Evolutionary conservation across 306 rosid species (phyloP).

Genomic region (Acacia crassicarpa): DNA sequence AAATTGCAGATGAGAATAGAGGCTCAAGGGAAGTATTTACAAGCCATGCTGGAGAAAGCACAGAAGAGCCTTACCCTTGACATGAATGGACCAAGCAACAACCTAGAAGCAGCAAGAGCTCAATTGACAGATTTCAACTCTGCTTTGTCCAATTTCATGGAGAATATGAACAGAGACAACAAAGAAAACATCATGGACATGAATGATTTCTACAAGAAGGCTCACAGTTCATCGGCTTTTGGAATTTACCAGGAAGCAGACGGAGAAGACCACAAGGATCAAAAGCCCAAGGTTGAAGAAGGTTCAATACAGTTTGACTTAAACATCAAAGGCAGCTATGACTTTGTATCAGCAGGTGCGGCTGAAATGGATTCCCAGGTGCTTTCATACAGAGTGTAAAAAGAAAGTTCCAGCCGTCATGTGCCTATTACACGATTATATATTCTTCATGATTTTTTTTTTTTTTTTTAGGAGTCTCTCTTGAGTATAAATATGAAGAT

Average conservation of each 20-base stretch:
- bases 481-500: not conserved
- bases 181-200: conserved; percentile 42
- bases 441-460: conserved; percentile 9
- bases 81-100: conserved; percentile 41
- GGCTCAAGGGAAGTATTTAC: conserved; percentile 89
- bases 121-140: conserved; percentile 65
- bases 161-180: conserved; percentile 60
- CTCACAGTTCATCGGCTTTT: not conserved
- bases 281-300: conserved; percentile 43
- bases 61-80: conserved; percentile 64
- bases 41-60: conserved; percentile 79
- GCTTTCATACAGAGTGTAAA: conserved; percentile 52
- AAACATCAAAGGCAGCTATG: conserved; percentile 67
- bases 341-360: conserved; percentile 51
- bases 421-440: not conserved
- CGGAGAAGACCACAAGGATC: conserved; percentile 42
- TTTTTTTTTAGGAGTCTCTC: not conserved
- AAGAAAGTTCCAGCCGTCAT: conserved; percentile 3
- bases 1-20: conserved; percentile 82
- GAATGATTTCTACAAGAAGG: conserved; percentile 33
- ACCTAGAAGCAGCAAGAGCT: conserved; percentile 57
- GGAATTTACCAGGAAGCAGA: conserved; percentile 37
- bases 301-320: conserved; percentile 66
- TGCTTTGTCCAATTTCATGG: conserved; percentile 71
- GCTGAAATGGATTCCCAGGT: conserved; percentile 58